Base-by-base conservation (phyloP, 2,329 filamentous ascomycete genomes). In the Ambrosiella cleistominuta region DNA sequence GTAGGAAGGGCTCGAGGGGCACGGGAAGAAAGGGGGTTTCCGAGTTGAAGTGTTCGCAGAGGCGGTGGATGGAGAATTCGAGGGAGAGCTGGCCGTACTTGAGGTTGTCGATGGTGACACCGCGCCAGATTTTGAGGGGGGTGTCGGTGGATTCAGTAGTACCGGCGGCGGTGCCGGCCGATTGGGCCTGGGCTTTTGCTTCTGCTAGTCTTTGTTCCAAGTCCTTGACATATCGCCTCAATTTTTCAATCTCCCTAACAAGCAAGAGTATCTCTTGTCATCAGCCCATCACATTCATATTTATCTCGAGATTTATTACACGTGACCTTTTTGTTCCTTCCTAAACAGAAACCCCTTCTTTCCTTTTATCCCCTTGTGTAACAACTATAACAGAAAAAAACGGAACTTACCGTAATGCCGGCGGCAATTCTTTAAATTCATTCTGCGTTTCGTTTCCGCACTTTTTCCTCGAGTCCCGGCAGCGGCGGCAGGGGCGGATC, bases 21-120 rank as follows among this genome's bases (percentile, higher is more conserved):
- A 27, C 39, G 2, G 57, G 57, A 4, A 58, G 42, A 15, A 58
- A 50, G 7, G 52, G 51, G 36, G 40, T 58, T 11, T 58, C 57
- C 4, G 49, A 40, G 19, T 36, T 42, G 40, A 58, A 55, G 7
- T 36, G 51, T 17, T 54, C 36, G 19, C 51, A 54, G 11, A 58
- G 51, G 11, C 57, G 57, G 38, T 58, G 52, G 13, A 58, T 55
- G 42, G 55, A 35, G 51, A 40, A 58, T 36, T 58, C 57, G 1
- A 58, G 57, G 6, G 57, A 58, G 7, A 58, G 44, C 42, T 58
- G 57, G 4, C 57, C 57, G 17, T 58, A 58, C 40, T 58, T 58
- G 51, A 58, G 52, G 6, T 50, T 9, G 12, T 55, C 44, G n/a
- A 58, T 58, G 3, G 57, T 58, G 12, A 58, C 57, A 12, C 57